These are phyloP conservation scores for Oropetium thomaeum DNA, from an alignment of 176 grass and related monocot species.

Conservation along the genomic window DNA sequence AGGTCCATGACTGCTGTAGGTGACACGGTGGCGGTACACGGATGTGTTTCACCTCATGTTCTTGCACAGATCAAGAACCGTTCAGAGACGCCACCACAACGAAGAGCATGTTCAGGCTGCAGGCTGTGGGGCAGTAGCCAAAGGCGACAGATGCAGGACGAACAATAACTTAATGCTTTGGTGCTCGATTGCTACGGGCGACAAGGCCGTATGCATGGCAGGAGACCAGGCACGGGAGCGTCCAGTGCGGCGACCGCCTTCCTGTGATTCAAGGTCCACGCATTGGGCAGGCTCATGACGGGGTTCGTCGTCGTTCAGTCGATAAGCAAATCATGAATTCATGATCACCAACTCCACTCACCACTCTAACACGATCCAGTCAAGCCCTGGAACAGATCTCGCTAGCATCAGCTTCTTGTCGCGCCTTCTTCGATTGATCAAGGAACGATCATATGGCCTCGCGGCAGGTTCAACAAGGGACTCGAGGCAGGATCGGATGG, in stretches of 20 bases:
- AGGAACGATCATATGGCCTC: constrained; percentile 16
- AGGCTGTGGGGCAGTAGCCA: neutral
- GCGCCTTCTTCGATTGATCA: neutral
- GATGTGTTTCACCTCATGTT: too few relatives aligned
- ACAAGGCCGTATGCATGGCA: constrained; percentile 21
- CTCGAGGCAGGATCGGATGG: neutral
- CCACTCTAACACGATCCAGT: too few relatives aligned
- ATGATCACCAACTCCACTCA: constrained; percentile 15
- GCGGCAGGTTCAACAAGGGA: neutral
- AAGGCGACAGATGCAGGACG: neutral
- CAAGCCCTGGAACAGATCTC: neutral
- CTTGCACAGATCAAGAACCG: too few relatives aligned
- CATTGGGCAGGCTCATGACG: constrained; percentile 5
- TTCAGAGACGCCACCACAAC: neutral
- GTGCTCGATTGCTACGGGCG: constrained; percentile 22
- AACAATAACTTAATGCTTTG: neutral
- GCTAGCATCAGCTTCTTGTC: neutral
- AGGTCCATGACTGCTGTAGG: too few relatives aligned
- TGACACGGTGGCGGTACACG: too few relatives aligned
- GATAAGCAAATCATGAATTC: constrained; percentile 19
- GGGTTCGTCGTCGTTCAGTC: neutral
- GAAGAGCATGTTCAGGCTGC: neutral
- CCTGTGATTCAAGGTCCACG: constrained; percentile 8
- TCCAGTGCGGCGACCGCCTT: neutral
- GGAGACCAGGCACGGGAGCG: constrained; percentile 39